Evolutionary conservation across 352 stramenopile species (phyloP), one percentile per base, ranked within the genome.

Genomic region (Plasmopara muralis): DNA sequence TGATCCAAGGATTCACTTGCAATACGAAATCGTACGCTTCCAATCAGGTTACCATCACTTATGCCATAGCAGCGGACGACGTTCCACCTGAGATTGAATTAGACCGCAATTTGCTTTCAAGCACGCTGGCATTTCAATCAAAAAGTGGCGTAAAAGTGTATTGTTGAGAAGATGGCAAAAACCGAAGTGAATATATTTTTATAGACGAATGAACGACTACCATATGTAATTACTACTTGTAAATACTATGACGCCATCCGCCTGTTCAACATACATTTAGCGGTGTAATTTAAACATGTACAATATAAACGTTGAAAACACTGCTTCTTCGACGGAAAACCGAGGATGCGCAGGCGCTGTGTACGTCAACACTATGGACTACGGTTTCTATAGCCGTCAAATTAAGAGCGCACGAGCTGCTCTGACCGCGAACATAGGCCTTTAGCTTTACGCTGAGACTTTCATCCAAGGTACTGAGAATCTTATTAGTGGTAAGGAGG

Each of bases 221-320:
- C n/a, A n/a, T n/a, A n/a, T n/a, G n/a, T n/a, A n/a, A n/a, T n/a
- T n/a, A n/a, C n/a, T n/a, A n/a, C n/a, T n/a, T n/a, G n/a, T n/a
- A n/a, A n/a, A n/a, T n/a, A n/a, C n/a, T n/a, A n/a, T n/a, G n/a
- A n/a, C n/a, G n/a, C n/a, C n/a, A n/a, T n/a, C n/a, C n/a, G n/a
- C n/a, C n/a, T n/a, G n/a, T n/a, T n/a, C n/a, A n/a, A n/a, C n/a
- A n/a, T n/a, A n/a, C n/a, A n/a, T n/a, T n/a, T n/a, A n/a, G n/a
- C n/a, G n/a, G n/a, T n/a, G n/a, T n/a, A n/a, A n/a, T n/a, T n/a
- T n/a, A n/a, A n/a, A n/a, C n/a, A n/a, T n/a, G n/a, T 61, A 61
- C 41, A 61, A 61, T 40, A 6, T 61, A n/a, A 61, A 61, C 41
- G 18, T 56, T 16, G 54, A 46, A 25, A 61, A 61, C 40, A 50